Percentiles rank a stretch among this genome's conserved stretches.
These are phyloP conservation scores for Symbiodinium natans DNA, from an alignment of 73 alveolate species.

Conservation along the genomic window DNA sequence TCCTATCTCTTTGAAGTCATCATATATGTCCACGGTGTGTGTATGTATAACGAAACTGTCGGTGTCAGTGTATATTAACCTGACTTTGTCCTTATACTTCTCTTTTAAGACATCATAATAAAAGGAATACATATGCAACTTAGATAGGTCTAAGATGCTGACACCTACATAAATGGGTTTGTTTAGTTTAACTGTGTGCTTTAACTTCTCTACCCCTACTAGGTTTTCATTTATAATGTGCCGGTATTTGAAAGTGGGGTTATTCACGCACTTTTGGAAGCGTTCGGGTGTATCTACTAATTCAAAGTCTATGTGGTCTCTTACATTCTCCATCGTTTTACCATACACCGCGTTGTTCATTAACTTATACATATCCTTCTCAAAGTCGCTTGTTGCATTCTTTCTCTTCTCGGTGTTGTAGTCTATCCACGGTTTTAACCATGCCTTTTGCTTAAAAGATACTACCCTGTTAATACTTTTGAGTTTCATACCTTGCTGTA, in stretches of 20 bases:
- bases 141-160: background rate
- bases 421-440: background rate
- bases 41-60: slow-evolving; percentile 28
- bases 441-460: background rate
- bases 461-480: background rate
- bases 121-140: background rate
- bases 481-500: background rate
- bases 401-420: slow-evolving; percentile 35
- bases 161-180: slow-evolving; percentile 5
- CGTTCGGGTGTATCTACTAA: background rate
- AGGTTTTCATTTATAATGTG: slow-evolving; percentile 21
- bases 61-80: slow-evolving; percentile 21
- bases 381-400: background rate
- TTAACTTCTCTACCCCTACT: background rate
- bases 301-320: background rate
- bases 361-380: too few species aligned
- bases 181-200: background rate
- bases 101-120: slow-evolving; percentile 1
- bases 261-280: background rate
- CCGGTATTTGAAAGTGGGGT: background rate
- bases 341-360: too few species aligned
- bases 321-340: background rate
- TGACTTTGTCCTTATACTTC: background rate
- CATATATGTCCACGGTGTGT: slow-evolving; percentile 7
- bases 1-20: background rate